Base-by-base conservation (phyloP, 2,329 filamentous ascomycete genomes). In the Cladobotryum mycophilum region DNA sequence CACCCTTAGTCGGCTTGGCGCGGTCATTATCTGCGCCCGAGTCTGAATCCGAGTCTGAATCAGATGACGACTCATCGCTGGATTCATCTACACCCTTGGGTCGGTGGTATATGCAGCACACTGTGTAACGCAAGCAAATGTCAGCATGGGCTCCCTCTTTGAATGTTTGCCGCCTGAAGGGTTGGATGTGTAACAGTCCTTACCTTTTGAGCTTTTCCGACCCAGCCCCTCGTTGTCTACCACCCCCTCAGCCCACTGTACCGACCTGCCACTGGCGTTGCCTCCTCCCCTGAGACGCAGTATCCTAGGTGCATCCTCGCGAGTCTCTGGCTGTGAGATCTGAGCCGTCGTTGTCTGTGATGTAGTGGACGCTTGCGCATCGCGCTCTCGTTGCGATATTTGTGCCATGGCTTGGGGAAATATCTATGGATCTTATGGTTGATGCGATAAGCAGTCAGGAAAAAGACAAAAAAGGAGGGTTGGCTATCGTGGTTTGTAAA, bases 101-200 rank as follows among this genome's bases (percentile, higher is more conserved):
- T 54, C 87, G 87, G 72, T 96, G 92, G 72, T 96, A 99, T 68
- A 99, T 99, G 69, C 93, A 99, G 78, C 93, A 99, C n/a, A 97
- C 93, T 95, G 55, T 25, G 14, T 5, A 15, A 22, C 37, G n/a
- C 11, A n/a, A 18, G 11, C 37, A 40, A 40, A 18, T 15, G 17
- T 22, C 12, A 14, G 5, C 9, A 40, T 45, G 25, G 1, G 3
- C 5, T 5, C 7, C 45, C 38, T 18, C 8, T 33, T 5, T n/a
- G n/a, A 13, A 18, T 17, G 40, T 47, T 33, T 45, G 48, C 35
- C 30, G 35, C 20, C 12, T 35, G n/a, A 15, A 34, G n/a, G n/a
- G 8, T 20, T 8, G 9, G 12, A 14, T 3, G n/a, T 17, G 38
- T 22, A 34, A 15, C 53, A 15, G n/a, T 60, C 6, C 68, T 34